Evolutionary conservation across 306 rosid species (phyloP).

Genomic region (Rosa chinensis): DNA sequence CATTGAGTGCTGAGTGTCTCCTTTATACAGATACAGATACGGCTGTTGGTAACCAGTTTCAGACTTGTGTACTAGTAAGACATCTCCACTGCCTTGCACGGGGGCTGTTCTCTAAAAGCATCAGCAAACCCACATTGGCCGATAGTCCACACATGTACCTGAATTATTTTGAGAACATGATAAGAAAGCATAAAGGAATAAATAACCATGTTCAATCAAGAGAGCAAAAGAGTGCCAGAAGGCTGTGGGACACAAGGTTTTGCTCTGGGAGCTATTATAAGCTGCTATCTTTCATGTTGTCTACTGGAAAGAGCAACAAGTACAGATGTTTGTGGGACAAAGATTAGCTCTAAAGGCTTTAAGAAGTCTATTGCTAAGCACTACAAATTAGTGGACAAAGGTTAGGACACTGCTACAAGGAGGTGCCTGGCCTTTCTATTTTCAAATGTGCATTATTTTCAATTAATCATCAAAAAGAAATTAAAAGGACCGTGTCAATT

Average conservation of each 20-base stretch:
- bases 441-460: neutral
- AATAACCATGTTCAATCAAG: neutral
- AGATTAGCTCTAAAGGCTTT: neutral
- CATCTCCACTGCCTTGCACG: constrained; percentile 71
- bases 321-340: neutral
- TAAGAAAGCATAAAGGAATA: neutral
- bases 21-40: constrained; percentile 21
- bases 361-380: neutral
- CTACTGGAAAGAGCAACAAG: neutral
- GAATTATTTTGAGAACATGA: constrained; percentile 32
- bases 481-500: neutral
- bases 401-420: neutral
- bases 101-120: constrained; percentile 69
- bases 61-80: constrained; percentile 71
- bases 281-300: neutral
- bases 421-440: neutral
- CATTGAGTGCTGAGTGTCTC: constrained; percentile 22
- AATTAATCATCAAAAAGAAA: neutral
- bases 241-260: neutral
- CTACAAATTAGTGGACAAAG: neutral
- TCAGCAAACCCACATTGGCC: constrained; percentile 61
- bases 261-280: neutral
- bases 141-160: constrained; percentile 76
- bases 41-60: constrained; percentile 30
- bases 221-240: neutral